Evolutionary conservation across 2,329 filamentous ascomycete genomes (phyloP).

Genomic region (Diaporthe vaccinii): DNA sequence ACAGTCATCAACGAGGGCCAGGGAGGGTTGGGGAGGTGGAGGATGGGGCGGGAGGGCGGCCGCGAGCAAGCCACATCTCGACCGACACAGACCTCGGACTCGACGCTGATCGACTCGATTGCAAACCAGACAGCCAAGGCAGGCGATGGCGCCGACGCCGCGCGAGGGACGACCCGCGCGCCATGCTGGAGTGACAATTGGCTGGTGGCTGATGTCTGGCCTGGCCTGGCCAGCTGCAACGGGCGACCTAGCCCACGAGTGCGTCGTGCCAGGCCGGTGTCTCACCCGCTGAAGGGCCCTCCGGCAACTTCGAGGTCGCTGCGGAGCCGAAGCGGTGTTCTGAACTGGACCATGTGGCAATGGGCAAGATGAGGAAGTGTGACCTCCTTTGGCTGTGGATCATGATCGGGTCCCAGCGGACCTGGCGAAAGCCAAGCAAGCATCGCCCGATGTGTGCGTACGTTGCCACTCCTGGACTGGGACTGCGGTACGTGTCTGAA

Average conservation of each 20-base stretch:
- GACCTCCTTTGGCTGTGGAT: constrained; percentile 29
- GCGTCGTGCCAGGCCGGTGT: constrained; percentile 11
- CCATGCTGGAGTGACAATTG: constrained; percentile 13
- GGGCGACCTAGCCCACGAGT: constrained; percentile 6
- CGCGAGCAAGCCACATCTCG: constrained; percentile 31
- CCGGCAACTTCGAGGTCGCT: neutral
- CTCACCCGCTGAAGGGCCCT: neutral
- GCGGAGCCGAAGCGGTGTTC: constrained; percentile 20
- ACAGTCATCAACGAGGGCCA: neutral
- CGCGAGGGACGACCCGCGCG: constrained; percentile 22
- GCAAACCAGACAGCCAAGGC: constrained; percentile 10
- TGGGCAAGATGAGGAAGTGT: constrained; percentile 7
- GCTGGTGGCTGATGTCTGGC: neutral
- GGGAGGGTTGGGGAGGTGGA: neutral
- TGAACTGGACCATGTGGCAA: neutral
- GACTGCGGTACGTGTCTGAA: constrained; percentile 2
- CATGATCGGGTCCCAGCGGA: constrained; percentile 22
- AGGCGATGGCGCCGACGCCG: constrained; percentile 21
- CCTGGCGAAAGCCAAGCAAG: constrained; percentile 35
- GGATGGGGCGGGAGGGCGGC: constrained; percentile 15
- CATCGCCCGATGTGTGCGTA: constrained; percentile 23
- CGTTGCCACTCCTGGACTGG: neutral
- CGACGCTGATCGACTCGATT: constrained; percentile 7
- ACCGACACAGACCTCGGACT: constrained; percentile 10
- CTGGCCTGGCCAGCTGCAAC: constrained; percentile 15